Base-by-base conservation (phyloP, 495 filamentous ascomycete species). In the Daldinia loculata region DNA sequence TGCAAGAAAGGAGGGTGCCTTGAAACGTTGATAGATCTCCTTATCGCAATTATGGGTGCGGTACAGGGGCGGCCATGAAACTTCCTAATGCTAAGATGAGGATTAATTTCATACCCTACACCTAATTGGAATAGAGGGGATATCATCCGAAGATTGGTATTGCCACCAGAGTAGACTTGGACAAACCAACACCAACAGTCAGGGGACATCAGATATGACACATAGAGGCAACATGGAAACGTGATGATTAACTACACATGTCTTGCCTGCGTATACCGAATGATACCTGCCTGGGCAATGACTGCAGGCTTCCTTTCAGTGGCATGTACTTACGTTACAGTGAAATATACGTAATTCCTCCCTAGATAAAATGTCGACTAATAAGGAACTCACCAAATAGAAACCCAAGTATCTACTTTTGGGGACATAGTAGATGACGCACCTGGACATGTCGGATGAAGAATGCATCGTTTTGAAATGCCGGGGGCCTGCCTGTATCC, bases 1-100 rank as follows among this genome's bases (percentile, higher is more conserved):
- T 30, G 82, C 82, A 5, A 76, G 70, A 70, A 65, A 81, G 62
- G 78, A 76, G 8, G 78, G 80, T 12, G 68, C 48, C 15, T 15
- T 73, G 2, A 66, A 67, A 39, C 4, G 19, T 7, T 68, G 51
- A 69, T 15, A 26, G 0, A 19, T 17, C 11, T 7, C 14, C 3
- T 29, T 15, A 8, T 43, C 3, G 26, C 14, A n/a, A 45, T 60
- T 24, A 8, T 27, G 5, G 1, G 32, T 48, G 24, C 17, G 32
- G 12, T 41, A 3, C 6, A 29, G 15, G 19, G 24, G 22, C 34
- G 24, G 9, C 17, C 7, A 22, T 24, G 24, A 12, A 22, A 19
- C 0, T 12, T 24, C 11, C 3, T 24, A 9, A 48, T 22, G 8
- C 12, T 22, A 22, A 8, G 2, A 6, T 19, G 8, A 45, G 2